Evolutionary conservation across 805 yeast species (phyloP).

Genomic region (Candida lessepsii): DNA sequence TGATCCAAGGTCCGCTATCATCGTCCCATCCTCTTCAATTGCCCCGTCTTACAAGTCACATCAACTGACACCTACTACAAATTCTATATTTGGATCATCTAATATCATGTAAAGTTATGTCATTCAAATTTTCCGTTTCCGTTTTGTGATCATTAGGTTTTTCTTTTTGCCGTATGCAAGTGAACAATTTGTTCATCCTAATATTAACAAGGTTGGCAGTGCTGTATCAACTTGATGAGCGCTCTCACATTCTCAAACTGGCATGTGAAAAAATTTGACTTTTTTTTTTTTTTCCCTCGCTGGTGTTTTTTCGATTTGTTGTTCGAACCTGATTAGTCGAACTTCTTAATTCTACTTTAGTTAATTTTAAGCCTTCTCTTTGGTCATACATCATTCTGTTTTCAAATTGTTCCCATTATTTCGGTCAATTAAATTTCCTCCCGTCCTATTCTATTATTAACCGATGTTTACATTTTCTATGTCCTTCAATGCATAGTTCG

Average conservation of each 20-base stretch:
- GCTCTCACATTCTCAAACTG: background rate
- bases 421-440: no score
- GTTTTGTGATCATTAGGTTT: background rate
- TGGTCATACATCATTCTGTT: constrained; percentile 1
- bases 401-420: no score
- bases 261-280: constrained; percentile 4
- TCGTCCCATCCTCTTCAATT: no score
- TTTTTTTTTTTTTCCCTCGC: constrained; percentile 3
- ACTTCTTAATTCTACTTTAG: background rate
- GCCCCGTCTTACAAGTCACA: no score
- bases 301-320: constrained; percentile 2
- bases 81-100: no score
- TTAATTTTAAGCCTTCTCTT: background rate
- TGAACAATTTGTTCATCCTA: constrained; percentile 6
- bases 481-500: background rate
- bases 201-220: constrained; percentile 5
- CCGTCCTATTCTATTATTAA: no score
- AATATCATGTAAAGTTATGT: background rate
- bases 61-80: no score
- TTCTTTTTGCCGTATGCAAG: constrained; percentile 8
- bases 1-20: background rate
- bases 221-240: background rate
- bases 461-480: background rate
- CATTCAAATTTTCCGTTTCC: background rate
- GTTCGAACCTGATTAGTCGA: background rate